Base-by-base conservation (phyloP, 768 basidiomycete species). In the Galerina marginata region DNA sequence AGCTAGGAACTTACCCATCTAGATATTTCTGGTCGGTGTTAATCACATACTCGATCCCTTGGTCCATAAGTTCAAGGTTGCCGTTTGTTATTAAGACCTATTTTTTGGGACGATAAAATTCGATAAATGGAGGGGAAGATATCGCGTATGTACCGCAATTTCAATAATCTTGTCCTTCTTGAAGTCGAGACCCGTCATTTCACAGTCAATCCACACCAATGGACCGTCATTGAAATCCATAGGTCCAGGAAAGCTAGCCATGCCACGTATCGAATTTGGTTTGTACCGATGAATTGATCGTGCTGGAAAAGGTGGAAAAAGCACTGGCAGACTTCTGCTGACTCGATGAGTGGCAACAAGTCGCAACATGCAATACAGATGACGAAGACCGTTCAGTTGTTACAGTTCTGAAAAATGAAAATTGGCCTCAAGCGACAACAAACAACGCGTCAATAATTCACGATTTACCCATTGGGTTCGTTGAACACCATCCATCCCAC, bases 11-110 rank as follows among this genome's bases (percentile, higher is more conserved):
- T 69, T 58, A 93, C 94, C 71, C 75, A 70, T 96, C 91, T 37
- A 97, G 73, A 10, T 83, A 66, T 15, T 75, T 73, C 69, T 92
- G 93, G 58, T 92, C 86, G 1, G 88, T 91, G 52, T 75, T 79
- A 56, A 98, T 88, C 33, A 94, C 83, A 65, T 81, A 94, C 65
- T 89, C 78, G 16, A 96, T 75, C 10, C 95, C 95, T 11, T 89
- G 82, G 70, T 97, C 93, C 4, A 97, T 89, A 10, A 84, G 70
- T 25, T 93, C 82, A 42, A 98, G 77, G 64, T 93, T 83, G 4
- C 94, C 94, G 66, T 96, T 82, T 2, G 95, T 96, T 59, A 98
- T 92, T 37, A 97, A 76, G 40, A 96, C 93, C 81, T 95, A 70
- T 12, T 52, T 2, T 40, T 23, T 20, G 20, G 7, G 33, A 10